phyloP scores from a whole-genome alignment of 352 stramenopile genomes.

The Peronospora farinosa region DNA sequence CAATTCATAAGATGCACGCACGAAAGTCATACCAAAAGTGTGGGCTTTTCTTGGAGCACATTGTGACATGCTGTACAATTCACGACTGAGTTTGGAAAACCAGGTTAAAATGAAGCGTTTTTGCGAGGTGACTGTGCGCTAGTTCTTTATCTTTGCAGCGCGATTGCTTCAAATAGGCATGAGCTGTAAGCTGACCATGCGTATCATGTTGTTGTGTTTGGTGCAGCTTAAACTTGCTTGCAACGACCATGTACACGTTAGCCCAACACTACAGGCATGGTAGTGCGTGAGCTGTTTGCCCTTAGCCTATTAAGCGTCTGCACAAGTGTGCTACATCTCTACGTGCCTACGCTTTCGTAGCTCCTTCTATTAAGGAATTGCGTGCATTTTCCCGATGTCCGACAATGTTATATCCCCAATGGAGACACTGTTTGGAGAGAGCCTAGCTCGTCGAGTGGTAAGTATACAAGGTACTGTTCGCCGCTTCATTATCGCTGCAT shows the following conservation, averaged over 20 bases:
- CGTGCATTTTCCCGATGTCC: constrained; percentile 91
- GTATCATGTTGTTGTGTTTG: too few species aligned
- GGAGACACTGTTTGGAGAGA: too few species aligned
- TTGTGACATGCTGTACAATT: constrained; percentile 89
- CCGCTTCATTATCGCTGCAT: too few species aligned
- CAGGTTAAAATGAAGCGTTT: constrained; percentile 95
- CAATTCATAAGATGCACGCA: constrained; percentile 86
- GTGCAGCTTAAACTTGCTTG: too few species aligned
- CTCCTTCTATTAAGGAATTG: constrained; percentile 87
- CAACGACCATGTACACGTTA: too few species aligned
- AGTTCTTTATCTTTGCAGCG: too few species aligned
- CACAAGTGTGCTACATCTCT: constrained; percentile 42
- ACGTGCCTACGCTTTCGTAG: constrained; percentile 83
- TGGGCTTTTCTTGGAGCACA: too few species aligned
- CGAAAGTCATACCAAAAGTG: constrained; percentile 61
- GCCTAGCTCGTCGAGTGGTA: too few species aligned
- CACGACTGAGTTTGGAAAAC: constrained; percentile 91
- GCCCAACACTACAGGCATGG: constrained; percentile 70
- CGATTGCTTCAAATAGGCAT: too few species aligned
- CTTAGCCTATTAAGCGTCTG: constrained; percentile 87
- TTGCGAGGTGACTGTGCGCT: too few species aligned
- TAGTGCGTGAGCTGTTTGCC: constrained; percentile 87
- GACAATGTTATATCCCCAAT: constrained; percentile 93
- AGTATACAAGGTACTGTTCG: too few species aligned
- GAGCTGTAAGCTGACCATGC: too few species aligned